Conservation (phyloP, 2,329 filamentous ascomycete species). For the Falciphora oryzae region DNA sequence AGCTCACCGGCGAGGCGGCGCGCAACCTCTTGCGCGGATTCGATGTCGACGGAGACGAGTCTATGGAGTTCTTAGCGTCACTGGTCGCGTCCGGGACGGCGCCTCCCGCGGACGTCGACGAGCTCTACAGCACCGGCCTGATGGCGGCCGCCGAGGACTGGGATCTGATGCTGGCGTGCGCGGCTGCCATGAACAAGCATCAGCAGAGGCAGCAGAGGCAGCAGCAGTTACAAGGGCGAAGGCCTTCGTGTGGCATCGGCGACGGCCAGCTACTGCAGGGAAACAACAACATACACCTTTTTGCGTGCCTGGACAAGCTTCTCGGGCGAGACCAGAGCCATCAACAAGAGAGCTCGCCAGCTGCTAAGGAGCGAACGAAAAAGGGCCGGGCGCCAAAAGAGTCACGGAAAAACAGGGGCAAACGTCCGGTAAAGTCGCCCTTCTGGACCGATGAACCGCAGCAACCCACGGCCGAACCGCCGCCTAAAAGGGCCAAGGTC, state of each 20-base stretch:
- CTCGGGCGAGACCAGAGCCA: background rate
- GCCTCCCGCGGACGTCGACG: conserved; percentile 20
- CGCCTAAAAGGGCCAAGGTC: background rate
- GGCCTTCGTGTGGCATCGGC: background rate
- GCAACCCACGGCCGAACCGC: background rate
- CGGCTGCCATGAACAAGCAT: conserved; percentile 21
- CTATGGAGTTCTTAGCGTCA: conserved; percentile 22
- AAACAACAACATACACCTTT: conserved; percentile 3
- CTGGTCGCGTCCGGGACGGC: conserved; percentile 21
- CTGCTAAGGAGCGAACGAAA: background rate
- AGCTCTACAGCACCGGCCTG: conserved; percentile 23
- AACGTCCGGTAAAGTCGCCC: conserved; percentile 7
- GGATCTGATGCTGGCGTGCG: conserved; percentile 27
- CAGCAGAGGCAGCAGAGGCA: background rate
- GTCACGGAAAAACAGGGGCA: background rate
- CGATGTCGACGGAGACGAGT: conserved; percentile 20
- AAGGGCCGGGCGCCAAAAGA: background rate
- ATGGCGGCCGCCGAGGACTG: conserved; percentile 28
- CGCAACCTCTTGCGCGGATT: conserved; percentile 28
- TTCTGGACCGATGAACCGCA: conserved; percentile 7
- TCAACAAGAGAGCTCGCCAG: background rate
- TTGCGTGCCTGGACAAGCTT: conserved; percentile 2
- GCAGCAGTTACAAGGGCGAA: background rate
- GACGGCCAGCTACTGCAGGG: background rate
- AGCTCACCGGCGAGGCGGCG: conserved; percentile 14